Evolutionary conservation across 805 yeast species (phyloP), one percentile per base, ranked within the genome.

Genomic region (Spathaspora gorwiae): DNA sequence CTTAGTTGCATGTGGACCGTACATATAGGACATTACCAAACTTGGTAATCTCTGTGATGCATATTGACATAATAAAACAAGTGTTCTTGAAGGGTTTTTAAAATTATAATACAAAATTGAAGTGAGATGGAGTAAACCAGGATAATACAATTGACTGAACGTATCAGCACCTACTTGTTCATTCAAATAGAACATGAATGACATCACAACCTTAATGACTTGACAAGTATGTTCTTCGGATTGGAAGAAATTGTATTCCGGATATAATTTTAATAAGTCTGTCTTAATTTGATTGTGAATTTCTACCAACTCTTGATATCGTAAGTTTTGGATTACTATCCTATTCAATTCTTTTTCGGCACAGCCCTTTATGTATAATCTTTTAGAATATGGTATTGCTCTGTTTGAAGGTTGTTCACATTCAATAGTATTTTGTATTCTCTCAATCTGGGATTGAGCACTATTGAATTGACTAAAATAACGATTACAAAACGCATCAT

Each of bases 101-200:
- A 68, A 58, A 46, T 68, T 60, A 43, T 67, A 62, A 37, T 74
- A 61, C 9, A 78, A 54, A 2, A 74, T 54, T 0, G 76, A 79
- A 0, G 73, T 69, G 19, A 78, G 51, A 11, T 61, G 51, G 37
- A 61, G 58, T 37, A 78, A 45, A 11, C 75, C 73, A 7, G 62
- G 54, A 35, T 60, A 61, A 50, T 74, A 73, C 48, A 43, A 59
- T 34, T 43, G 41, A 37, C 35, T 26, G 24, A 53, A 43, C 13
- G 33, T n/a, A 7, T 43, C 27, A 35, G 39, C 41, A 31, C 42
- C 24, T 12, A 39, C 43, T 31, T 36, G 37, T 7, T 55, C 52
- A 37, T 53, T 43, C 36, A 52, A 47, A 44, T 48, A 50, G 5
- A 61, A n/a, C 6, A 60, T 44, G 30, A 57, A 66, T 19, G 72